Conservation (phyloP, 2,329 filamentous ascomycete species). For the Scedosporium apiospermum region DNA sequence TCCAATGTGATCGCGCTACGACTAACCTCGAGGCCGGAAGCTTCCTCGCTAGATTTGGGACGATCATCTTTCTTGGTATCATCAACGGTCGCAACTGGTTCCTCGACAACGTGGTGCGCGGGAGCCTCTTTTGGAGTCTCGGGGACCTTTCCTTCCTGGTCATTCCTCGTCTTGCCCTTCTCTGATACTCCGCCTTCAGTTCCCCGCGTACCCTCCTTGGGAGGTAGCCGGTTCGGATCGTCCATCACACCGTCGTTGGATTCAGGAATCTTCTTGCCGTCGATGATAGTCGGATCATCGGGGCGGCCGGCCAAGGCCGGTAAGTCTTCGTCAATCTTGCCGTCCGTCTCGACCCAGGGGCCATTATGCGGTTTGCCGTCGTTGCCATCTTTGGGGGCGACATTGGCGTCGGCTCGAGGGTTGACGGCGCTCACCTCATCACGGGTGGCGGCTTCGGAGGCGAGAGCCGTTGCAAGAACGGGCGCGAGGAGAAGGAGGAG, state of each 20-base stretch:
- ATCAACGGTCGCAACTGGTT: conserved; percentile 31
- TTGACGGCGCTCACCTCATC: conserved; percentile 12
- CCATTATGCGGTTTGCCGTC: conserved; percentile 91
- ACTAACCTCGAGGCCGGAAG: conserved; percentile 48
- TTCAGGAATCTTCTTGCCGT: conserved; percentile 53
- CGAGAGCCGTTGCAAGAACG: conserved; percentile 37
- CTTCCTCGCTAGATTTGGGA: not conserved
- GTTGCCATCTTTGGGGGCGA: conserved; percentile 83
- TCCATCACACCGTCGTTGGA: conserved; percentile 84
- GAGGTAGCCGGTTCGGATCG: conserved; percentile 64
- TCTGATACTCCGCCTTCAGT: conserved; percentile 84
- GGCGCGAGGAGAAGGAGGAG: conserved; percentile 53
- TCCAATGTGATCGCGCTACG: too few relatives aligned
- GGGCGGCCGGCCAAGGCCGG: conserved; percentile 40
- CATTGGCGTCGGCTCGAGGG: conserved; percentile 38
- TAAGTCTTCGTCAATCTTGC: conserved; percentile 26
- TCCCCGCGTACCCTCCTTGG: conserved; percentile 78
- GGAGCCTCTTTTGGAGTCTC: conserved; percentile 79
- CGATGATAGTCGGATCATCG: conserved; percentile 41
- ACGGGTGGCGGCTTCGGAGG: conserved; percentile 19
- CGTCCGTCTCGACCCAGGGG: conserved; percentile 57
- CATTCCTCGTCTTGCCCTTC: conserved; percentile 68
- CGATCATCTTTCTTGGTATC: not conserved
- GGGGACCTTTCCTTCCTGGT: conserved; percentile 65
- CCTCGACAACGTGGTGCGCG: conserved; percentile 71